phyloP scores from a whole-genome alignment of 306 rosid species.

The Dalbergia cochinchinensis region DNA sequence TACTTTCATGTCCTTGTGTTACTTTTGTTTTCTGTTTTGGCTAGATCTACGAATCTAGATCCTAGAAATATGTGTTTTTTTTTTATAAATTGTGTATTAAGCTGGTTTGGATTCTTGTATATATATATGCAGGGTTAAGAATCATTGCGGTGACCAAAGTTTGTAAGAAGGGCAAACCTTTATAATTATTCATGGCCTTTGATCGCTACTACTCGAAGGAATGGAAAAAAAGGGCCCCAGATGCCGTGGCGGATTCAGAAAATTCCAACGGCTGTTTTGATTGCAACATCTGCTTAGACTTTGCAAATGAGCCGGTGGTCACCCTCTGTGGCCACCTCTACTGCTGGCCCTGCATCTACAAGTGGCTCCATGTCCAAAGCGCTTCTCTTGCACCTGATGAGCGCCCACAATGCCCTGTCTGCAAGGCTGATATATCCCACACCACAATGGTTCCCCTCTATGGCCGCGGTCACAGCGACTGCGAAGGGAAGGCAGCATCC shows the following conservation, averaged over 20 bases:
- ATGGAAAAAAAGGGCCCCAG: slow-evolving; percentile 62
- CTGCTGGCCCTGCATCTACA: slow-evolving; percentile 98
- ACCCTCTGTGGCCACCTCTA: slow-evolving; percentile 95
- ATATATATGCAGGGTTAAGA: slow-evolving; percentile 40
- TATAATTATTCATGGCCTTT: slow-evolving; percentile 61
- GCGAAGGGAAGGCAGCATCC: slow-evolving; percentile 46
- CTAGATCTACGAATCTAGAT: slow-evolving; percentile 10
- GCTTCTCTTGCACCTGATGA: slow-evolving; percentile 79
- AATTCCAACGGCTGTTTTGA: slow-evolving; percentile 67
- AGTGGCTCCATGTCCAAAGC: slow-evolving; percentile 88
- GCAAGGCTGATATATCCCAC: slow-evolving; percentile 85
- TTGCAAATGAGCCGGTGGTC: slow-evolving; percentile 85
- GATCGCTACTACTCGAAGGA: slow-evolving; percentile 64
- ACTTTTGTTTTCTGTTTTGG: slow-evolving; percentile 1
- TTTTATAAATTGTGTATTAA: slow-evolving; percentile 14
- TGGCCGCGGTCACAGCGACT: slow-evolving; percentile 60
- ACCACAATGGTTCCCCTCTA: slow-evolving; percentile 87
- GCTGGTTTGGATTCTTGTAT: slow-evolving; percentile 42
- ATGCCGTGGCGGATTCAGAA: slow-evolving; percentile 55
- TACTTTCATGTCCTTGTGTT: background rate
- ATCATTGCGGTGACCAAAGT: slow-evolving; percentile 15
- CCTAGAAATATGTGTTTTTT: background rate
- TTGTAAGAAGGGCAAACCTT: slow-evolving; percentile 20
- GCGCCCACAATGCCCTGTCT: slow-evolving; percentile 94
- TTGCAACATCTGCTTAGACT: slow-evolving; percentile 93